Evolutionary conservation across 331 rosid species (phyloP), one percentile per base, ranked within the genome.

Genomic region (Quercus phellos): DNA sequence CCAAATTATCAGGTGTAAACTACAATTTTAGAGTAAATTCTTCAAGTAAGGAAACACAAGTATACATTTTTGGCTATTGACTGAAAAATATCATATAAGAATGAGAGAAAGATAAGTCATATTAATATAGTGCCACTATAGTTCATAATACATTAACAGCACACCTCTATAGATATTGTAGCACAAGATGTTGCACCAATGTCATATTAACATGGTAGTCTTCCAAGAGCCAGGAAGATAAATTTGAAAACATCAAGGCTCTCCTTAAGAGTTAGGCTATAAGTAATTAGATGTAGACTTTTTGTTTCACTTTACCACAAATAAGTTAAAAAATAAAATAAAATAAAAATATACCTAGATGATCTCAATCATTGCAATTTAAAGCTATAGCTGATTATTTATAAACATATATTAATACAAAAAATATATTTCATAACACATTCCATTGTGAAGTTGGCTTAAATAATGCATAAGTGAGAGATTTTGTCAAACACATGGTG

Each of bases 181-280:
- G 99, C 98, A 77, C 84, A 86, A 70, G 96, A 89, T 51, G 99
- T 94, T 55, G 96, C 91, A 59, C 99, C 99, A 51, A 94, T 94
- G 72, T 94, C 98, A 69, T 94, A 94, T 79, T 98, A 98, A 88
- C 78, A 94, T 24, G 91, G 86, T 22, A 92, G 83, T 75, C 99
- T 97, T 73, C 98, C 99, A 18, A 94, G 76, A 78, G 99, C 97
- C 1, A 97, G 99, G 90, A 94, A 92, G 55, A 94, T 73, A 89
- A 92, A 94, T 26, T 98, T 94, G 91, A 79, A 67, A 86, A 81
- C 69, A 74, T 80, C 51, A 21, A 78, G 82, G 80, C 6, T 9
- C 35, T 6, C 72, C 73, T 80, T 66, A 32, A 66, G 13, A 27
- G 56, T 74, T 24, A 63, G 66, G 26, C 70, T 66, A 54, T 46